Evolutionary conservation across 768 basidiomycete genomes (phyloP).

Genomic region (Omphalotus guepiniiformis): DNA sequence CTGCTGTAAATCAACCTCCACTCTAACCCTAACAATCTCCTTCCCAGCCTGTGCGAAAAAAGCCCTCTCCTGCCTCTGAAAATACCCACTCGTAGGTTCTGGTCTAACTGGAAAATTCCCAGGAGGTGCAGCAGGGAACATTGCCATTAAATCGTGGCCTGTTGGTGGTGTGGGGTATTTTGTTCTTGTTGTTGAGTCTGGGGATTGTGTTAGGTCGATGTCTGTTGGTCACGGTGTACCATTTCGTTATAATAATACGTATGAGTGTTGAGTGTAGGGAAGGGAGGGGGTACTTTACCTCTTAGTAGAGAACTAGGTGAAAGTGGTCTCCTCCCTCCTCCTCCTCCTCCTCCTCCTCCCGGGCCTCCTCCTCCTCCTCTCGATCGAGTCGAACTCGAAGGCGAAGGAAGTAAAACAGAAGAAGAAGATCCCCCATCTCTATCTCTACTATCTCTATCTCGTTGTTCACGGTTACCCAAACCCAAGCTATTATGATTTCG

Average conservation of each 20-base stretch:
- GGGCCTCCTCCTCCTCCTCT: too few relatives aligned
- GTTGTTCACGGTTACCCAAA: too few relatives aligned
- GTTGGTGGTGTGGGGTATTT: constrained; percentile 75
- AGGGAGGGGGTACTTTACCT: constrained; percentile 33
- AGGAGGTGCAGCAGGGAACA: constrained; percentile 73
- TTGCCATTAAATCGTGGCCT: constrained; percentile 81
- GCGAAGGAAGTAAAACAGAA: too few relatives aligned
- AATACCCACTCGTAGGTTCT: constrained; percentile 69
- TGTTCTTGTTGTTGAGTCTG: constrained; percentile 40
- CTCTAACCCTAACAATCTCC: constrained; percentile 70
- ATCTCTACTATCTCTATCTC: too few relatives aligned
- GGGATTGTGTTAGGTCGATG: constrained; percentile 56
- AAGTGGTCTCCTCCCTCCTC: too few relatives aligned
- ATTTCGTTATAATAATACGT: too few relatives aligned
- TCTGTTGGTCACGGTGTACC: constrained; percentile 35
- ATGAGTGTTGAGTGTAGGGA: neutral
- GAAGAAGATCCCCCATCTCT: too few relatives aligned
- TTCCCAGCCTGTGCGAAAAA: constrained; percentile 78
- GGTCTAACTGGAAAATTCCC: constrained; percentile 49
- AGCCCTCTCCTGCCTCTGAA: constrained; percentile 71
- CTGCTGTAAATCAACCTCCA: constrained; percentile 57
- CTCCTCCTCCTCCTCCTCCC: too few relatives aligned
- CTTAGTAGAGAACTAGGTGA: constrained; percentile 62
- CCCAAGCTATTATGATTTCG: too few relatives aligned
- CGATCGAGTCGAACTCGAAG: too few relatives aligned